These are phyloP conservation scores for Alternaria incomplexa DNA, from an alignment of 2,329 filamentous ascomycete genomes.

Conservation along the genomic window DNA sequence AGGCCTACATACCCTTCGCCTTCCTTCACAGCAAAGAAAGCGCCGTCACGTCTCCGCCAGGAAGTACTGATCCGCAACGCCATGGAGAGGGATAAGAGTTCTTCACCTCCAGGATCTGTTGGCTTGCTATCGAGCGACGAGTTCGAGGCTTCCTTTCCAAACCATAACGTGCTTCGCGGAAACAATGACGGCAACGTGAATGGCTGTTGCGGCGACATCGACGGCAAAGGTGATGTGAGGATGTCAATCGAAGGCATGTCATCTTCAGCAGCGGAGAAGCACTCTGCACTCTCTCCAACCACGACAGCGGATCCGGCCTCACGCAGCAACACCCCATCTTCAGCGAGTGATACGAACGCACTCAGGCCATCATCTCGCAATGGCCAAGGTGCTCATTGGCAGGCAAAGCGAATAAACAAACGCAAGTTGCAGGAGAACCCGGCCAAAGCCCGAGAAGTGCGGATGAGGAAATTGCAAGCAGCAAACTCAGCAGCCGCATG, in stretches of 20 bases:
- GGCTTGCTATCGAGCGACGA: background rate
- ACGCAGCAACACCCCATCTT: background rate
- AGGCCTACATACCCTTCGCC: background rate
- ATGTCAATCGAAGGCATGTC: rapidly evolving
- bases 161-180: no score
- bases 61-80: background rate
- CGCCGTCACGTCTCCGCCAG: background rate
- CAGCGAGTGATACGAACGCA: rapidly evolving
- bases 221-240: no score
- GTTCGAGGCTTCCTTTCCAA: background rate
- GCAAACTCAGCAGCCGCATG: no score
- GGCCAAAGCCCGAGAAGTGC: background rate
- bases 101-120: background rate
- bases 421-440: background rate
- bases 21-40: background rate
- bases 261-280: background rate
- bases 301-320: rapidly evolving
- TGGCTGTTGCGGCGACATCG: no score
- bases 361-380: rapidly evolving
- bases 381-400: background rate
- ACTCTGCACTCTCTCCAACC: background rate
- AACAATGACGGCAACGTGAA: no score
- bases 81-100: background rate
- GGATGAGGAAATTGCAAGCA: no score
- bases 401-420: background rate